Base-by-base conservation (phyloP, 495 filamentous ascomycete species). In the Hyaloscypha hepaticicola region DNA sequence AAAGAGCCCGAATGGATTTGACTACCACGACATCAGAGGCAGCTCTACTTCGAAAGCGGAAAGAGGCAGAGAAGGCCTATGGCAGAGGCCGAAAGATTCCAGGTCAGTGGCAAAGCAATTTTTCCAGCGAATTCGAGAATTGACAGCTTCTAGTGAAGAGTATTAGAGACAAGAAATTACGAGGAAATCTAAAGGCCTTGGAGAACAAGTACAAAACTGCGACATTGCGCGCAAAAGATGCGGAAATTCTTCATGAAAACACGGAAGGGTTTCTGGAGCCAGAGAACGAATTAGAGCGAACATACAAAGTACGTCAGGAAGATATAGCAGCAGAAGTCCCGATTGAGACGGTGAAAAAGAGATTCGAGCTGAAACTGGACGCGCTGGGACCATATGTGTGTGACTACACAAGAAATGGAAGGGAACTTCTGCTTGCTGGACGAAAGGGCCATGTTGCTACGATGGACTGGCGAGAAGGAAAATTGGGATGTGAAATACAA, bases 381-480 rank as follows among this genome's bases (percentile, higher is more conserved):
- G 81, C 84, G 6, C 78, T 97, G 55, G 95, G 95, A 2, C 95
- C 94, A 28, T 99, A 99, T 68, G 78, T 85, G 7, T 85, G 82
- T 65, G 93, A 97, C 56, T 99, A 96, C 74, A 92, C 91, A 11
- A 82, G 92, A 33, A 97, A 96, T 72, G 95, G 95, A 21, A 84
- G 90, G 62, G 85, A 93, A 66, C 76, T 99, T 28, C 77, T 99
- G 41, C 76, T 99, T 55, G 93, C 89, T 59, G 94, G 95, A 28
- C 79, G 91, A 58, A 97, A 96, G 77, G 95, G 95, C 19, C 95
- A 99, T 88, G 80, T 99, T 70, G 93, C 95, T 63, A 93, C 90
- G 2, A 95, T 97, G 86, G 94, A 99, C 77, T 99, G 95, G 95
- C 83, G 95, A 64, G 86, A 89, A 63, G 96, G 93, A 14, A 96